These are phyloP conservation scores for Umbelopsis sp. DNA, from an alignment of 371 early-diverging fungal species.

Conservation along the genomic window DNA sequence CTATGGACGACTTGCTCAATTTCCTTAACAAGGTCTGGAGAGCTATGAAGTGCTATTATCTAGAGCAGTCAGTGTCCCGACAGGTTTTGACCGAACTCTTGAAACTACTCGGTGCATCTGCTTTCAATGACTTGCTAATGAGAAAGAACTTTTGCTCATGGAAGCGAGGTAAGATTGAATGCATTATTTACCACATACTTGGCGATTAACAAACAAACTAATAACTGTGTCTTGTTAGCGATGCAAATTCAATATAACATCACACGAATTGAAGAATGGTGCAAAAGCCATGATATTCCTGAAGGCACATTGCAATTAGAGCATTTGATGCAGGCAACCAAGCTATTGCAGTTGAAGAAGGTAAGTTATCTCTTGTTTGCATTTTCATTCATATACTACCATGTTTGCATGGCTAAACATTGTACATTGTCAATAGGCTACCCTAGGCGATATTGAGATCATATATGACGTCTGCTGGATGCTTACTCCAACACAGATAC, in stretches of 20 bases:
- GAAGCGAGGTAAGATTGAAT: slow-evolving; percentile 67
- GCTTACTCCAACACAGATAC: slow-evolving; percentile 86
- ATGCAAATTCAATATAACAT: slow-evolving; percentile 97
- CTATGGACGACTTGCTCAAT: slow-evolving; percentile 91
- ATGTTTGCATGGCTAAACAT: neutral
- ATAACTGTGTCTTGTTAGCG: slow-evolving; percentile 21
- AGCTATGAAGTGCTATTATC: slow-evolving; percentile 94
- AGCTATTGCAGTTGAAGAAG: slow-evolving; percentile 91
- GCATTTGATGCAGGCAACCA: slow-evolving; percentile 87
- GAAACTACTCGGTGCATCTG: slow-evolving; percentile 87
- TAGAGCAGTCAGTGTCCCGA: slow-evolving; percentile 76
- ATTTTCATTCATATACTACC: neutral
- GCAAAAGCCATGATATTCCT: slow-evolving; percentile 76
- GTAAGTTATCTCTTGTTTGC: neutral
- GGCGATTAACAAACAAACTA: neutral
- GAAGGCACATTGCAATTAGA: slow-evolving; percentile 87
- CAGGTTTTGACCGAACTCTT: slow-evolving; percentile 91
- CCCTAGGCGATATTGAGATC: slow-evolving; percentile 84
- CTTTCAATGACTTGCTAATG: slow-evolving; percentile 96
- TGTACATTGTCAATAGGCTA: slow-evolving; percentile 35
- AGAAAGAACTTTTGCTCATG: slow-evolving; percentile 86
- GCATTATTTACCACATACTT: neutral
- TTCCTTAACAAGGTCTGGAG: slow-evolving; percentile 90
- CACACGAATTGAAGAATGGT: slow-evolving; percentile 92
- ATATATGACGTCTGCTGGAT: slow-evolving; percentile 92